Percentiles rank a stretch among this genome's conserved stretches.
phyloP scores from a whole-genome alignment of 768 basidiomycete species.

The Dentipellis sp. region DNA sequence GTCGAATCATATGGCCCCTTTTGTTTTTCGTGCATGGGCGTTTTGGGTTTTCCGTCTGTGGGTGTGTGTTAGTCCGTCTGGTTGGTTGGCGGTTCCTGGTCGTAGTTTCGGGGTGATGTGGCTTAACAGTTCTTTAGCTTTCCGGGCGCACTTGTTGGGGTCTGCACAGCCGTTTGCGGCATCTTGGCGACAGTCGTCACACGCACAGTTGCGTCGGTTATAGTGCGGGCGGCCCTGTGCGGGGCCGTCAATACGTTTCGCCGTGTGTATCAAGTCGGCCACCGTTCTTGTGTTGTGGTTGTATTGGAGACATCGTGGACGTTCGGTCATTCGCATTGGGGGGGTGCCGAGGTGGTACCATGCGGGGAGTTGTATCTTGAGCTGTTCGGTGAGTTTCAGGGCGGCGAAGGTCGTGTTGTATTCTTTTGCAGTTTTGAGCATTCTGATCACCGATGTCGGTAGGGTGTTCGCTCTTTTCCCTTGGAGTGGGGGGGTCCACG shows the following conservation, averaged over 20 bases:
- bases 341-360: constrained; percentile 12
- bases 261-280: neutral
- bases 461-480: neutral
- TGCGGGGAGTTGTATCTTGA: constrained; percentile 4
- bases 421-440: constrained; percentile 4
- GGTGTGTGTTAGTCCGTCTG: constrained; percentile 1
- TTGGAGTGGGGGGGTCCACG: neutral
- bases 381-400: neutral
- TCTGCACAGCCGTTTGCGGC: neutral
- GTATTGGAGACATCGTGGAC: constrained; percentile 9
- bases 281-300: neutral
- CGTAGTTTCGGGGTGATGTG: neutral
- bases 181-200: neutral
- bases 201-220: neutral
- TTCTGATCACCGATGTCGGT: neutral
- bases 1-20: constrained; percentile 1
- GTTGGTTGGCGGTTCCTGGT: neutral
- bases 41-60: neutral
- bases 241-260: neutral
- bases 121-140: neutral
- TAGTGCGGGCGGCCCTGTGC: neutral
- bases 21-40: neutral
- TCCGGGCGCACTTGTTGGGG: neutral
- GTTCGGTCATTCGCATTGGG: neutral
- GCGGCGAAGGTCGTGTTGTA: neutral